Evolutionary conservation across 345 rosid genomes (phyloP), one percentile per base, ranked within the genome.

Genomic region (Balakata baccata): DNA sequence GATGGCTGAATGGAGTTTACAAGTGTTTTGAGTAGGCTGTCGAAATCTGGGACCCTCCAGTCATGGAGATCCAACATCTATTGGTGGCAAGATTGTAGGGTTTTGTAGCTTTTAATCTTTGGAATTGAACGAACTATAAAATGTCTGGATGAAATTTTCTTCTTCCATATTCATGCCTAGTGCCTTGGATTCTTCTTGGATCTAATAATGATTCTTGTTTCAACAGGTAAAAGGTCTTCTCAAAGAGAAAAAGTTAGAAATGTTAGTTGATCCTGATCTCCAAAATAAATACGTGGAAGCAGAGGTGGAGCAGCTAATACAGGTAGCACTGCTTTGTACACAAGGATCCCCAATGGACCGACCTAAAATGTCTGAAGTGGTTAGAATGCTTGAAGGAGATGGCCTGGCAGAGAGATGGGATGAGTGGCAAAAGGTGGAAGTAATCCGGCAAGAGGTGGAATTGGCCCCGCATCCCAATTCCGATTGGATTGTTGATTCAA

Each of bases 331-430:
- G 77, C 89, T 94, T 43, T 92, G 98, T 83, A 92, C 98, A 0
- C 98, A 94, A 79, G 95, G 97, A 54, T 90, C 92, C 6, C 98
- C 98, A 0, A 83, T 86, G 89, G 98, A 94, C 29, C 72, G 98
- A 61, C 98, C 98, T 3, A 94, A 94, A 87, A 94, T 94, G 98
- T 87, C 97, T 0, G 98, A 94, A 14, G 98, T 92, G 12, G 98
- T 94, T 56, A 79, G 96, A 75, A 94, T 94, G 98, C 97, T 94
- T 0, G 98, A 94, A 84, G 98, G 98, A 8, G 98, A 92, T 52
- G 97, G 98, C 56, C 80, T 92, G 74, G 96, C 89, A 0, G 98
- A 94, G 85, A 85, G 80, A 77, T 94, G 98, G 98, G 98, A 94
- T 39, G 96, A 92, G 75, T 94, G 97, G 98, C 98, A 90, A 65